A percentile compares a stretch with the other conserved stretches of the same genome.
Conservation (phyloP, 2,329 filamentous ascomycete genomes). For the Chaetomium globosum region DNA sequence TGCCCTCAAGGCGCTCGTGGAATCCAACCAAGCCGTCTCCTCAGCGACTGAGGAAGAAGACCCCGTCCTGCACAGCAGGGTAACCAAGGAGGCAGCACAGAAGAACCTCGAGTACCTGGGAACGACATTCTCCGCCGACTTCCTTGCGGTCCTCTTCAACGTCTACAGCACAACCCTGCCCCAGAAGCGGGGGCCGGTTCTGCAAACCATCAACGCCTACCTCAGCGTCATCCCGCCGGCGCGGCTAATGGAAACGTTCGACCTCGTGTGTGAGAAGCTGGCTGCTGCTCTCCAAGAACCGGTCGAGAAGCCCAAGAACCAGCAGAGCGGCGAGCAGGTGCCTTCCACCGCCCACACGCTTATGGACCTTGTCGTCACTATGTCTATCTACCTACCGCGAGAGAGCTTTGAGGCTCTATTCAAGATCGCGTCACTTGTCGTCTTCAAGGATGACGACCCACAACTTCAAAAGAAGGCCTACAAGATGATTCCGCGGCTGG, state of each 20-base stretch:
- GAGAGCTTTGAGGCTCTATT: slow-evolving; percentile 85
- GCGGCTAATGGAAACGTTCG: slow-evolving; percentile 86
- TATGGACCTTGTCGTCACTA: slow-evolving; percentile 95
- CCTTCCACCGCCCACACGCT: slow-evolving; percentile 92
- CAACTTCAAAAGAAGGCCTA: slow-evolving; percentile 99
- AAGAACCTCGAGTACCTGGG: slow-evolving; percentile 83
- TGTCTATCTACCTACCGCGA: slow-evolving; percentile 87
- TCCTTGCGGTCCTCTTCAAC: slow-evolving; percentile 97
- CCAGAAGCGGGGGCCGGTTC: slow-evolving; percentile 84
- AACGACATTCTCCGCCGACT: slow-evolving; percentile 72
- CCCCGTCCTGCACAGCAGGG: slow-evolving; percentile 73
- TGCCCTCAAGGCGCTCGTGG: slow-evolving; percentile 81
- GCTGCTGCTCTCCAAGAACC: slow-evolving; percentile 66
- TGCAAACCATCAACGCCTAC: slow-evolving; percentile 94
- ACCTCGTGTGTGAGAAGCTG: slow-evolving; percentile 82
- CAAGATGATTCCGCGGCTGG: slow-evolving; percentile 90
- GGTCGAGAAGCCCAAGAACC: slow-evolving; percentile 58
- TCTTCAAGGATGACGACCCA: slow-evolving; percentile 79
- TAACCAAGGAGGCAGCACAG: slow-evolving; percentile 73
- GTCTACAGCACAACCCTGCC: slow-evolving; percentile 96
- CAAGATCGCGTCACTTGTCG: slow-evolving; percentile 79
- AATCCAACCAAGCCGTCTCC: slow-evolving; percentile 84
- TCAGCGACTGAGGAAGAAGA: slow-evolving; percentile 71
- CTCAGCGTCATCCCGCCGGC: slow-evolving; percentile 78
- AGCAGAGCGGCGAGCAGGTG: slow-evolving; percentile 68